Evolutionary conservation across 805 yeast genomes (phyloP), one percentile per base, ranked within the genome.

Genomic region (Cyberlindnera samutprakarnensis): DNA sequence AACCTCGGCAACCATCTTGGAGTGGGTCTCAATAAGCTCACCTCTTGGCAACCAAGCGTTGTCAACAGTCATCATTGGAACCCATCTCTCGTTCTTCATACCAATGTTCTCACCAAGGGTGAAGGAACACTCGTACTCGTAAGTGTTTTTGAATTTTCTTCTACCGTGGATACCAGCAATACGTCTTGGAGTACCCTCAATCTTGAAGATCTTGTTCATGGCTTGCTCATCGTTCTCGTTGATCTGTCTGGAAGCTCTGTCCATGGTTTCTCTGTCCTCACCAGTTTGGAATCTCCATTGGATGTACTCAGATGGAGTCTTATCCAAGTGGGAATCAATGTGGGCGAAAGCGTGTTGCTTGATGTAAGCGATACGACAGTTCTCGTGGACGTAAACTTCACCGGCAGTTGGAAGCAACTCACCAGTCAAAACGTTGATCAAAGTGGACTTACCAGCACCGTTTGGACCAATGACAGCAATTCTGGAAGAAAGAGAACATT

Each of bases 251-350:
- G 94, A 86, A 65, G 97, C 98, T 76, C 97, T 85, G 78, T 92
- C 98, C 98, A 92, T 92, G 71, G 98, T 92, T 78, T 92, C 98
- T 76, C 98, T 87, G 72, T 92, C 98, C 77, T 92, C 98, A 88
- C 98, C 98, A 64, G 98, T 92, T 77, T 92, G 98, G 96, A 90
- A 92, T 82, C 98, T 92, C 98, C 98, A 92, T 76, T 92, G 98
- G 57, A 92, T 92, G 76, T 92, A 92, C 77, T 92, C 98, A 59
- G 96, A 87, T 63, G 98, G 98, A 61, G 99, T 92, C 79, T 83
- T 85, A 79, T 92, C 99, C 67, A 90, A 78, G 66, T 92, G 98
- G 64, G 83, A 78, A 70, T 94, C 99, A 61, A 92, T 90, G 70
- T 92, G 98, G 49, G 97, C 97, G 64, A 92, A 92, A 68, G 98